Base-by-base conservation (phyloP, 495 filamentous ascomycete genomes). In the Echria macrotheca region DNA sequence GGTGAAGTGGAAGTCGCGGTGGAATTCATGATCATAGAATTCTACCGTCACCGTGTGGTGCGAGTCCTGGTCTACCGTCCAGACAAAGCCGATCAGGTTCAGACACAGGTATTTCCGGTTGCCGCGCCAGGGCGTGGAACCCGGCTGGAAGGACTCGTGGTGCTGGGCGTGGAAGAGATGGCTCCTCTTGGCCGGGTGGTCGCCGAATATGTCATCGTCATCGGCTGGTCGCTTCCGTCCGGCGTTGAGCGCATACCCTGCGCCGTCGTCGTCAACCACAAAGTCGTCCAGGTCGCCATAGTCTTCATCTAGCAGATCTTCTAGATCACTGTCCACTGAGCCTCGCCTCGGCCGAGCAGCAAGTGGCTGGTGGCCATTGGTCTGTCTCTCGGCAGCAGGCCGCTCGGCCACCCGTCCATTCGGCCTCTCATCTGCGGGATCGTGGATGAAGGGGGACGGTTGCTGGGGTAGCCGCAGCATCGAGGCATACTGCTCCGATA, bases 1-100 rank as follows among this genome's bases (percentile, higher is more conserved):
- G 2, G 91, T 97, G 68, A 97, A 97, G 68, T 98, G 93, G 58
- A 95, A 96, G 67, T 95, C 87, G 18, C 94, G 77, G 60, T 95
- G 87, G 44, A 82, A 82, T 51, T 95, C 88, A 17, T 87, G 80
- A 68, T 98, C 93, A 62, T 96, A 95, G 64, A 98, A 98, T 55
- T 98, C 93, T 12, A 97, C 89, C 0, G 94, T 97, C 21, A 98
- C 85, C 5, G 91, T 98, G 65, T 97, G 78, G 53, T 97, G 91
- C 0, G 83, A 85, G 55, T 95, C 89, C 67, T 98, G 94, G 56
- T 95, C 86, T 11, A 97, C 88, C 0, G 93, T 97, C 93, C 94
- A 98, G 4, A 96, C 88, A 56, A 89, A 89, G 11, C 94, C 93
- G 24, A 87, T 85, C 50, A 98, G 74, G 63, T 96, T 97, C 32